Conservation (phyloP, 176 grass and related monocot genomes). For the Rhipidocladum racemiflorum region DNA sequence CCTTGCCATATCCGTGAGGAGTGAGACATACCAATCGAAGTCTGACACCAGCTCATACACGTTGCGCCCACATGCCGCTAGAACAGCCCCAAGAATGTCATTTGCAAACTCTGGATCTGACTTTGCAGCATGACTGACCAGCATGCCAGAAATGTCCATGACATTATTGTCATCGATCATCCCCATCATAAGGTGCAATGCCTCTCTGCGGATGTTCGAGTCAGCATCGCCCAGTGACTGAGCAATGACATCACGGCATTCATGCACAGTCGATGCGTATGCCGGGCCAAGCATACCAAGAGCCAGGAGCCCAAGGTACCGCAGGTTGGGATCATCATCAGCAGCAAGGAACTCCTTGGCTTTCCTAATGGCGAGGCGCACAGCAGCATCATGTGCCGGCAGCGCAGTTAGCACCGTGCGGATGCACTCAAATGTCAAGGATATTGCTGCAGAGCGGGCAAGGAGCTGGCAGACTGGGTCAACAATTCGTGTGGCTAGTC, state of each 20-base stretch:
- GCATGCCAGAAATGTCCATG: slow-evolving; percentile 51
- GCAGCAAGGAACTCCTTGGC: slow-evolving; percentile 65
- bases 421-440: slow-evolving; percentile 83
- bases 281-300: slow-evolving; percentile 58
- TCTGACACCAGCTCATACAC: slow-evolving; percentile 79
- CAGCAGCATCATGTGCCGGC: slow-evolving; percentile 43
- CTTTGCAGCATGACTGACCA: slow-evolving; percentile 60
- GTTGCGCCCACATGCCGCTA: slow-evolving; percentile 57
- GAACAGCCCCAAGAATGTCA: slow-evolving; percentile 65
- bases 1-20: slow-evolving; percentile 72
- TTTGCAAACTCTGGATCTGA: slow-evolving; percentile 78
- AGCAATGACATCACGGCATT: slow-evolving; percentile 46
- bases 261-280: slow-evolving; percentile 47
- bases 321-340: slow-evolving; percentile 77
- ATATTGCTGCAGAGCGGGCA: slow-evolving; percentile 52
- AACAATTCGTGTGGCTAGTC: slow-evolving; percentile 57
- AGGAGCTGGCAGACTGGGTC: slow-evolving; percentile 83
- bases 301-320: slow-evolving; percentile 80
- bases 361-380: slow-evolving; percentile 67
- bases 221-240: slow-evolving; percentile 67
- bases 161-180: slow-evolving; percentile 50
- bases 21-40: slow-evolving; percentile 87
- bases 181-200: slow-evolving; percentile 62
- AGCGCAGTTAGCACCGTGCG: slow-evolving; percentile 63
- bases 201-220: slow-evolving; percentile 56